Evolutionary conservation across 2,329 filamentous ascomycete species (phyloP), one percentile per base, ranked within the genome.

Genomic region (Trichophyton benhamiae): DNA sequence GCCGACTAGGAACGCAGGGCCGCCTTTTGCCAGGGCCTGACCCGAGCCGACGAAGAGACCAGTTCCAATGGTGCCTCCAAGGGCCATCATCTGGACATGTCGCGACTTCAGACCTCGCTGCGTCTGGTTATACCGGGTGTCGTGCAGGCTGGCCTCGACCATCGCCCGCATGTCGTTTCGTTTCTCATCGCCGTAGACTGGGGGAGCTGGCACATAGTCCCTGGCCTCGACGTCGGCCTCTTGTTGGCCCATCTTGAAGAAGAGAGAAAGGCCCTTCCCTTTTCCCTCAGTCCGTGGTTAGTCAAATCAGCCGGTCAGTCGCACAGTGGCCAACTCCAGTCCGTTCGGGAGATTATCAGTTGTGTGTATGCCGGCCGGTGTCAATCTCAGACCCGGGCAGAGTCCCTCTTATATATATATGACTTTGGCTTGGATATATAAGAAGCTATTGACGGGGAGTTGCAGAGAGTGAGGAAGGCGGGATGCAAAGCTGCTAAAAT

Each of bases 41-140:
- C 81, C 81, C 0, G 79, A 78, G 42, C 78, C 78, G 7, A 83
- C 74, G 68, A 83, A 83, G 0, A 82, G 72, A 64, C 80, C 80
- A 1, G 80, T 82, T 41, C 79, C 78, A 42, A 67, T 65, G 25
- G 63, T 66, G 2, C 65, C 65, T 27, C 64, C 65, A 15, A 67
- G 60, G 27, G 75, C 76, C 75, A 78, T 74, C 66, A 59, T 71
- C 64, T 76, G 74, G 13, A 75, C 73, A 69, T 76, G 75, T 60
- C 75, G 72, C 41, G 68, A 76, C 61, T 75, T 75, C 44, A 77
- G 68, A 8, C 75, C 75, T 44, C 75, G 74, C 64, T 76, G 66
- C 48, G 74, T 77, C 13, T 68, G 70, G 27, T 64, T 66, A 62
- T 76, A 77, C 20, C 75, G 71, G 48, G 72, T 71, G 64, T 77